Conservation (phyloP, 768 basidiomycete genomes). For the Mycena kentingensis region DNA sequence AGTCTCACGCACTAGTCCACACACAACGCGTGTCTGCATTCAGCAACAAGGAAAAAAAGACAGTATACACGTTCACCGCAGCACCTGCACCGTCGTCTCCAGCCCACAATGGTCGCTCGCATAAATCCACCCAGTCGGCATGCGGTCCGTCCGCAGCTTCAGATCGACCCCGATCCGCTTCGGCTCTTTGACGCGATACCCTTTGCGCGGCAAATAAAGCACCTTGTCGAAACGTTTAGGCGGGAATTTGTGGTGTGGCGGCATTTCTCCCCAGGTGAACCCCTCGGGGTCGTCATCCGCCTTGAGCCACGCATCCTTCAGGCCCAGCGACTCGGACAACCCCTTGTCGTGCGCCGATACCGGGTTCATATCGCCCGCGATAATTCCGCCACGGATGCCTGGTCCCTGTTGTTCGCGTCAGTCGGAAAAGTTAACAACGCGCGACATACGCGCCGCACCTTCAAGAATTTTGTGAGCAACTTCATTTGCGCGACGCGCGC, state of each 20-base stretch:
- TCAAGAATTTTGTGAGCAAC: conserved; percentile 52
- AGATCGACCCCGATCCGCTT: conserved; percentile 58
- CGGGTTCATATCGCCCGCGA: conserved; percentile 76
- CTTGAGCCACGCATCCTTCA: conserved; percentile 63
- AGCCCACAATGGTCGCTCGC: conserved; percentile 74
- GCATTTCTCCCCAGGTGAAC: conserved; percentile 74
- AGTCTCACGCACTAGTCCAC: no score
- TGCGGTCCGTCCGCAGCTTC: conserved; percentile 38
- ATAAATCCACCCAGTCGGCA: conserved; percentile 39
- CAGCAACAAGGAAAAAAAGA: not conserved
- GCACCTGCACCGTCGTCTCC: conserved; percentile 39
- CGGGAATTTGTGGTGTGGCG: conserved; percentile 48
- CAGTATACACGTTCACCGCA: conserved; percentile 22
- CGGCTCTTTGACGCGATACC: conserved; percentile 55
- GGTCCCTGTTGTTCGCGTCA: conserved; percentile 11
- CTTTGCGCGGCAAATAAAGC: conserved; percentile 52
- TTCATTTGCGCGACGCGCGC: conserved; percentile 54
- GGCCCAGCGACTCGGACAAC: conserved; percentile 45
- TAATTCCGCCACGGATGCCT: conserved; percentile 56
- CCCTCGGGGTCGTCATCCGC: conserved; percentile 46
- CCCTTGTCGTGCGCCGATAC: conserved; percentile 48
- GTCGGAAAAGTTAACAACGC: not conserved
- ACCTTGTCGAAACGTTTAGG: conserved; percentile 67
- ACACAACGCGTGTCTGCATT: no score
- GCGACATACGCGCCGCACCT: conserved; percentile 30